Evolutionary conservation across 441 rosid species (phyloP).

Genomic region (Flueggea neowawraea): DNA sequence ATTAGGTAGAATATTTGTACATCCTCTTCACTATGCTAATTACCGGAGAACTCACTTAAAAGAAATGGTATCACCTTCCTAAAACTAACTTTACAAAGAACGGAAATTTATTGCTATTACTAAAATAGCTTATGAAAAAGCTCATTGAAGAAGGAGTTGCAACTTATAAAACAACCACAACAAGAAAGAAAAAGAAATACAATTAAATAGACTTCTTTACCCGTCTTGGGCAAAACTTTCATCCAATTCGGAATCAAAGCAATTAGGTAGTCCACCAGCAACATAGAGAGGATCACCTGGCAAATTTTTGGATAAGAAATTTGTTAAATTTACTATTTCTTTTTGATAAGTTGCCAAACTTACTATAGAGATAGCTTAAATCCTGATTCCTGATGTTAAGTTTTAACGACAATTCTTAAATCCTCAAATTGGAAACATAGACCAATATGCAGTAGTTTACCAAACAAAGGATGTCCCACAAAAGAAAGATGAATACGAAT

Average conservation of each 20-base stretch:
- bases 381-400: neutral
- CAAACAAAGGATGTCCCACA: conserved; percentile 78
- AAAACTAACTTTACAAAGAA: no score
- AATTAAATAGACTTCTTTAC: conserved; percentile 28
- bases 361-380: neutral
- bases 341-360: neutral
- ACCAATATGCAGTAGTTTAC: conserved; percentile 28
- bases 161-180: neutral
- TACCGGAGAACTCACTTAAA: no score
- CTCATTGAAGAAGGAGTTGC: neutral
- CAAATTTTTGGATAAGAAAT: neutral
- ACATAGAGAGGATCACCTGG: conserved; percentile 86
- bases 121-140: neutral
- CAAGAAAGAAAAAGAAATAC: neutral
- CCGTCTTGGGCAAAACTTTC: conserved; percentile 68
- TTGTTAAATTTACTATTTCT: no score
- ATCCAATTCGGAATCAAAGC: conserved; percentile 47
- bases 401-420: neutral
- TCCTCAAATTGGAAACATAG: neutral
- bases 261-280: conserved; percentile 67
- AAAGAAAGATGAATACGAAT: conserved; percentile 92
- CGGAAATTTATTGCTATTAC: no score
- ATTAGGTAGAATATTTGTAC: no score
- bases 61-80: no score
- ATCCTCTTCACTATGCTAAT: no score